Conservation (phyloP, 2,329 filamentous ascomycete genomes). For the Chaetomiaceae sp. region DNA sequence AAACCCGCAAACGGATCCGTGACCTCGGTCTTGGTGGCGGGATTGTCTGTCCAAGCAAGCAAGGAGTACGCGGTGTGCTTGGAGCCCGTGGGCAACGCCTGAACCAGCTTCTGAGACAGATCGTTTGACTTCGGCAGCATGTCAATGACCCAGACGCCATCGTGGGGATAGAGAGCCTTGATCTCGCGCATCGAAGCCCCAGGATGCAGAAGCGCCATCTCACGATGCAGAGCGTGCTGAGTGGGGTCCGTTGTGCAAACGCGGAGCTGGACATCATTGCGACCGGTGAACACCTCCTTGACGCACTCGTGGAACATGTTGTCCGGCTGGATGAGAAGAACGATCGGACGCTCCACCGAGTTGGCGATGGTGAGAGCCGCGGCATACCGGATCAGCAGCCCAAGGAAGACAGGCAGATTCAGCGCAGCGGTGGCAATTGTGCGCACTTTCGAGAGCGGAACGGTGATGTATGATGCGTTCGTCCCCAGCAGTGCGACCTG, state of each 20-base stretch:
- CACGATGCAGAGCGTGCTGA: conserved; percentile 3
- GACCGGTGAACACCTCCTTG: conserved; percentile 17
- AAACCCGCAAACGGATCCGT: conserved; percentile 10
- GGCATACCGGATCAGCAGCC: conserved; percentile 23
- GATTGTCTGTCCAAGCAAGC: conserved; percentile 10
- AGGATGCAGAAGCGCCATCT: conserved; percentile 24
- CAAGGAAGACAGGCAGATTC: conserved; percentile 22
- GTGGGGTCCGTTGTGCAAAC: conserved; percentile 22
- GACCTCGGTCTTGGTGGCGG: conserved; percentile 5
- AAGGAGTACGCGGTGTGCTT: conserved; percentile 23
- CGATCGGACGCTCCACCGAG: conserved; percentile 2
- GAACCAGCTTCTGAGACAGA: conserved; percentile 25
- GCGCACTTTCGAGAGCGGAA: conserved; percentile 18
- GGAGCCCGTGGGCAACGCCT: conserved; percentile 24
- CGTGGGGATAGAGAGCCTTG: conserved; percentile 24
- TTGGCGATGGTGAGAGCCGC: conserved; percentile 18
- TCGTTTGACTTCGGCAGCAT: conserved; percentile 26
- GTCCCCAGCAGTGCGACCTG: conserved; percentile 27
- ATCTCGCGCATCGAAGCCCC: conserved; percentile 25
- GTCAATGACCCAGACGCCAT: conserved; percentile 28
- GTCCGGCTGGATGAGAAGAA: conserved; percentile 33
- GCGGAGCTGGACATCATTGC: conserved; percentile 14
- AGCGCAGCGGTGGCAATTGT: conserved; percentile 11
- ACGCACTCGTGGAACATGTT: conserved; percentile 25
- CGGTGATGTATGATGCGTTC: conserved; percentile 32